Conservation (phyloP, 176 grass and related monocot genomes). For the Eremochloa ophiuroides region DNA sequence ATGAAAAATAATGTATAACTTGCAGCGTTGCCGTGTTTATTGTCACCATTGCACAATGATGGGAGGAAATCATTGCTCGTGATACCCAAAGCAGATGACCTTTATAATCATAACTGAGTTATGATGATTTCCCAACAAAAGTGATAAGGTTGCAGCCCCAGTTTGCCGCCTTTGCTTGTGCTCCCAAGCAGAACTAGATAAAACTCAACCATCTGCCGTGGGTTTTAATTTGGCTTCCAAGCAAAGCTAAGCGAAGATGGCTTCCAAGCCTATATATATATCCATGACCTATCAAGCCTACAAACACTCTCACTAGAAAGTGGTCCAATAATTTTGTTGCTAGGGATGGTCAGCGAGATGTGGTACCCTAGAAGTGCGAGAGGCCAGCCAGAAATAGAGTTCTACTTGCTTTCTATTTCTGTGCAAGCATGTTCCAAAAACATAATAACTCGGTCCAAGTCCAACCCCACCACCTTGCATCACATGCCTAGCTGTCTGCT, state of each 20-base stretch:
- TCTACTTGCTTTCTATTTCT: conserved; percentile 1
- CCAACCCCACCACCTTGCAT: conserved; percentile 24
- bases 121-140: conserved; percentile 29
- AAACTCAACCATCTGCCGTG: conserved; percentile 7
- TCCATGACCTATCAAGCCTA: conserved; percentile 13
- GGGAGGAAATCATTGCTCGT: conserved; percentile 3
- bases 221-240: conserved; percentile 22
- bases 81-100: conserved; percentile 10
- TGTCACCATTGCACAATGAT: conserved; percentile 23
- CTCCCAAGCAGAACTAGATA: conserved; percentile 25
- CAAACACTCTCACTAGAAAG: conserved; percentile 11
- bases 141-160: conserved; percentile 16
- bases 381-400: neutral
- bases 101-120: conserved; percentile 25
- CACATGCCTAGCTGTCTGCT: conserved; percentile 12
- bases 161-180: conserved; percentile 31
- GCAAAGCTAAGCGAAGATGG: conserved; percentile 26
- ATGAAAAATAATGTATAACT: conserved; percentile 11
- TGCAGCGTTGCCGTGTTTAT: neutral
- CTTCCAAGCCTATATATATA: neutral
- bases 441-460: neutral
- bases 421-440: neutral
- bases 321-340: conserved; percentile 4
- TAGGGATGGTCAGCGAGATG: neutral
- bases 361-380: neutral